Evolutionary conservation across 441 rosid genomes (phyloP).

Genomic region (Daphne laureola): DNA sequence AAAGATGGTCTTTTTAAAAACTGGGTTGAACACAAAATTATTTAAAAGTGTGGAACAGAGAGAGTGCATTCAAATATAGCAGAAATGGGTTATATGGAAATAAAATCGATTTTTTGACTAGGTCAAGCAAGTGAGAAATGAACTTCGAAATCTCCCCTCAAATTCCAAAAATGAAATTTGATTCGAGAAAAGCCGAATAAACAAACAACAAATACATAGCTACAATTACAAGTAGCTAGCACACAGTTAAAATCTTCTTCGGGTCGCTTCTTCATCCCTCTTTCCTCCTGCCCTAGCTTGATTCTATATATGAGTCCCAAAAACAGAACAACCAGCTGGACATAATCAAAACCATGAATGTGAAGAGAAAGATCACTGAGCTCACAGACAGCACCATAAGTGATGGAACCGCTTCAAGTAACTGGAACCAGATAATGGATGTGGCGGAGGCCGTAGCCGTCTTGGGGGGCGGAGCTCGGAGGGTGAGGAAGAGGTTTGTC

Average conservation of each 20-base stretch:
- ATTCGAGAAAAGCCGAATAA: slow-evolving; percentile 20
- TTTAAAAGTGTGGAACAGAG: too few species aligned
- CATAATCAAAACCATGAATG: background rate
- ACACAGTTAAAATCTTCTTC: background rate
- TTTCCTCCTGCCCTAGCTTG: background rate
- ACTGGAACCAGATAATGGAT: slow-evolving; percentile 24
- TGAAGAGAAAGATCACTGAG: slow-evolving; percentile 19
- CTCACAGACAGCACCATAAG: background rate
- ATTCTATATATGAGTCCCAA: background rate
- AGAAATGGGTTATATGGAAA: too few species aligned
- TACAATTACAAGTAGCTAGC: slow-evolving; percentile 13
- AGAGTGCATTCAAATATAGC: too few species aligned
- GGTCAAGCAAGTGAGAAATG: slow-evolving; percentile 1
- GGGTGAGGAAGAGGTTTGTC: slow-evolving; percentile 32
- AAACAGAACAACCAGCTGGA: background rate
- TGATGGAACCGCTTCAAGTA: slow-evolving; percentile 1
- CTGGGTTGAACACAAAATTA: too few species aligned
- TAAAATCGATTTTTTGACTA: slow-evolving; percentile 6
- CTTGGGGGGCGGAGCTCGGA: slow-evolving; percentile 16
- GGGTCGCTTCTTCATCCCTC: background rate
- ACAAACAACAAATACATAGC: slow-evolving; percentile 15
- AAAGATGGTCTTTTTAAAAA: too few species aligned
- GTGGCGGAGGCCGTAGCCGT: slow-evolving; percentile 20
- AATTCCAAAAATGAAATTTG: slow-evolving; percentile 14
- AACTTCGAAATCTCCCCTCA: slow-evolving; percentile 5